Percentiles rank a stretch among this genome's conserved stretches.
These are phyloP conservation scores for Hortaea werneckii DNA, from an alignment of 2,329 filamentous ascomycete genomes.

Conservation along the genomic window DNA sequence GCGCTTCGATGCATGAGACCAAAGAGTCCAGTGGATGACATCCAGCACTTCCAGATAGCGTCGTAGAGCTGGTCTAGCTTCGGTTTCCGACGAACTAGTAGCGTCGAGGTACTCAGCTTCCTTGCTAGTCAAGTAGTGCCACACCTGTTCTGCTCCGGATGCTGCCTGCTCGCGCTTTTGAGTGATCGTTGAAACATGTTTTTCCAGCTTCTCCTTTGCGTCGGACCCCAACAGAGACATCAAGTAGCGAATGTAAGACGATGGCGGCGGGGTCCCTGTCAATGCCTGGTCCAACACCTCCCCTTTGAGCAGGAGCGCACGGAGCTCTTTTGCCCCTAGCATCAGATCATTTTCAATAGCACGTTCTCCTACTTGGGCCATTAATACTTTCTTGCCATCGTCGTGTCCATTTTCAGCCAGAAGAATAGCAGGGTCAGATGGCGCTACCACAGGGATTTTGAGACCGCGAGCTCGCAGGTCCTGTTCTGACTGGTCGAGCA, in stretches of 20 bases:
- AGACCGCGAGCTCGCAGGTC: not conserved
- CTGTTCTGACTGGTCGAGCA: not conserved
- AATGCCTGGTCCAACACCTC: not conserved
- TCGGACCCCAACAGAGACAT: not conserved
- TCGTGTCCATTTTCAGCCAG: no score
- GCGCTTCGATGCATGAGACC: constrained; percentile 6
- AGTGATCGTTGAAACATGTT: constrained; percentile 3
- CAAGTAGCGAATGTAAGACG: not conserved
- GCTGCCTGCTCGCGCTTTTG: constrained; percentile 2
- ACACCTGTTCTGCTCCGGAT: constrained; percentile 10
- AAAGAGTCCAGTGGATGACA: constrained; percentile 9
- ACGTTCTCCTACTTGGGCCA: not conserved
- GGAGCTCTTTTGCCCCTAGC: no score
- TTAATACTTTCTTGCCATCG: not conserved
- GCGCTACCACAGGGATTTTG: not conserved
- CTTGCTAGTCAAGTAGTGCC: constrained; percentile 9
- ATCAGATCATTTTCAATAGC: not conserved
- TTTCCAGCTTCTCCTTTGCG: not conserved
- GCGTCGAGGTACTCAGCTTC: constrained; percentile 7
- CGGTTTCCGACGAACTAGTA: not conserved
- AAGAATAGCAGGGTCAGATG: no score
- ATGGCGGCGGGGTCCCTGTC: no score
- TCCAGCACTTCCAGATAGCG: constrained; percentile 6
- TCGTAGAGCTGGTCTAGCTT: not conserved
- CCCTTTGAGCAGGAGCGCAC: not conserved